Evolutionary conservation across 768 basidiomycete genomes (phyloP).

Genomic region (Myochromella boudieri): DNA sequence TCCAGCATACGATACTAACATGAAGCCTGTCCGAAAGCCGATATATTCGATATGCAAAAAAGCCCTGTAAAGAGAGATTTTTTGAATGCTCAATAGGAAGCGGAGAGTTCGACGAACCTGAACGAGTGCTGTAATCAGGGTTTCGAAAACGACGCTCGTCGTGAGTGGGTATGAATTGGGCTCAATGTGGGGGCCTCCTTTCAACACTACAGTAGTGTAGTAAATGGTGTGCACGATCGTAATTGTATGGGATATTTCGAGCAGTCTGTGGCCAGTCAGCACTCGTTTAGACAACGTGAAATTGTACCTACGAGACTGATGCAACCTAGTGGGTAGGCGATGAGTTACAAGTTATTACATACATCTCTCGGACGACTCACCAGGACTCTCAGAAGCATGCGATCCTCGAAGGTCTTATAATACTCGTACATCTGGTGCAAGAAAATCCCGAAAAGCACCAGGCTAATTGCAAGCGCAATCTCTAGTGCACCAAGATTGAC

Average conservation of each 20-base stretch:
- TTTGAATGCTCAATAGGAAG: background rate
- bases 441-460: conserved; percentile 10
- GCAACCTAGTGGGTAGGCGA: background rate
- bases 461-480: conserved; percentile 13
- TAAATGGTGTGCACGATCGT: conserved; percentile 18
- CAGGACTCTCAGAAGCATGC: conserved; percentile 9
- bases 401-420: conserved; percentile 10
- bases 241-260: conserved; percentile 22
- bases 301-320: conserved; percentile 1
- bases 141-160: conserved; percentile 17
- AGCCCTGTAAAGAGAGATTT: conserved; percentile 10
- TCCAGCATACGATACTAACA: conserved; percentile 16
- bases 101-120: conserved; percentile 10
- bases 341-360: background rate
- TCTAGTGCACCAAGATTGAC: conserved; percentile 11
- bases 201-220: conserved; percentile 15
- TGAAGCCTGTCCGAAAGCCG: conserved; percentile 16
- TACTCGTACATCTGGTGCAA: conserved; percentile 14
- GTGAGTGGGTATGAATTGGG: conserved; percentile 23
- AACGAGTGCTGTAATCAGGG: conserved; percentile 19
- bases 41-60: conserved; percentile 25
- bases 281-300: background rate
- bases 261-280: conserved; percentile 4
- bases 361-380: conserved; percentile 4
- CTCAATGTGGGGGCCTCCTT: background rate